Percentiles rank a stretch among this genome's conserved stretches.
Conservation (phyloP, 768 basidiomycete species). For the Termitomyces bulborhizus region DNA sequence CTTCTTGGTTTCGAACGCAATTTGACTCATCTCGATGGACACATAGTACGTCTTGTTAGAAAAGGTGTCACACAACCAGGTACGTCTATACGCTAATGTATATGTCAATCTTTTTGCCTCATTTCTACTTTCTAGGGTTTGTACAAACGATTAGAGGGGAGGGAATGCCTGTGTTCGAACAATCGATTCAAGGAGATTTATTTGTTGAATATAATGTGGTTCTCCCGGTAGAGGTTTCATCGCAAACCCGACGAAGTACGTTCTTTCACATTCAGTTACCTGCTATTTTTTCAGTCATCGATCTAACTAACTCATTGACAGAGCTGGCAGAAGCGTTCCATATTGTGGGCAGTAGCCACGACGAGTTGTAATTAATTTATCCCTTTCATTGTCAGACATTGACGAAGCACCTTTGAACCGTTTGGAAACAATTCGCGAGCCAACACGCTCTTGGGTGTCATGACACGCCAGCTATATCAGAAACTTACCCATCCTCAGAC, state of each 20-base stretch:
- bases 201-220: slow-evolving; percentile 94
- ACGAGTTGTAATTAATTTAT: slow-evolving; percentile 20
- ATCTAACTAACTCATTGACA: slow-evolving; percentile 11
- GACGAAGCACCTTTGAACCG: background rate
- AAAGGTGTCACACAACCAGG: slow-evolving; percentile 90
- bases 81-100: slow-evolving; percentile 20
- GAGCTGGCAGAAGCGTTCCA: slow-evolving; percentile 21
- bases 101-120: background rate
- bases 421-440: background rate
- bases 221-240: slow-evolving; percentile 66
- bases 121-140: slow-evolving; percentile 43
- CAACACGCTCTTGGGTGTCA: background rate
- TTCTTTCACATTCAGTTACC: slow-evolving; percentile 9
- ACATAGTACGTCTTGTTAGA: slow-evolving; percentile 61
- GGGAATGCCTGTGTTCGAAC: slow-evolving; percentile 77
- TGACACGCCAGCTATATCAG: background rate
- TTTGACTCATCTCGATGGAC: slow-evolving; percentile 89
- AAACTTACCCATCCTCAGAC: background rate
- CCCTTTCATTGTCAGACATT: background rate
- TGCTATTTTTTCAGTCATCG: background rate
- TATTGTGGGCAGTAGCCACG: slow-evolving; percentile 13
- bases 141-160: slow-evolving; percentile 84
- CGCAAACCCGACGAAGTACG: slow-evolving; percentile 73
- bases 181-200: slow-evolving; percentile 67
- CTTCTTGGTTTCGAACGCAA: slow-evolving; percentile 94